Evolutionary conservation across 2,329 filamentous ascomycete genomes (phyloP).

Genomic region (Ceratocystis alfenasii): DNA sequence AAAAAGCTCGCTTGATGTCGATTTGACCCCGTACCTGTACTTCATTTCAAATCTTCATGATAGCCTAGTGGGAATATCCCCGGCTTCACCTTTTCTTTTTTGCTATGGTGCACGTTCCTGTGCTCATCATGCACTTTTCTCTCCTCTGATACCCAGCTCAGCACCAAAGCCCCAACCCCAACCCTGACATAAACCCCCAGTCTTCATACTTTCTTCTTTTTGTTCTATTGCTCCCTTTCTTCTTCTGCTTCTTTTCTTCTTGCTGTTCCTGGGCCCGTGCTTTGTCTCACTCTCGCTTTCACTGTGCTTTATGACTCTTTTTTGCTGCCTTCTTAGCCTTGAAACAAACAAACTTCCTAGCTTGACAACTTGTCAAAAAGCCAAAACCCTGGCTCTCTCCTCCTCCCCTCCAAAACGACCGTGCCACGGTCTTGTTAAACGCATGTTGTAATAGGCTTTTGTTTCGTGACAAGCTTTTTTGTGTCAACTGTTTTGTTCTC

Average conservation of each 20-base stretch:
- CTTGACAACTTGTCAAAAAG: neutral
- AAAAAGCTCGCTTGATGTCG: neutral
- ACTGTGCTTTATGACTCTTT: neutral
- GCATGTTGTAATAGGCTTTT: conserved; percentile 5
- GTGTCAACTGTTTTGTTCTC: neutral
- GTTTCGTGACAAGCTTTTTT: conserved; percentile 9
- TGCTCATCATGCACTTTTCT: conserved; percentile 7
- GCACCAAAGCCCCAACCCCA: no score
- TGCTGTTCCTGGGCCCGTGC: neutral
- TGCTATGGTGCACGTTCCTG: neutral
- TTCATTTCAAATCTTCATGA: neutral
- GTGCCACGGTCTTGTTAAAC: neutral
- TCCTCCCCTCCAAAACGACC: neutral
- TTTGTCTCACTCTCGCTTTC: no score
- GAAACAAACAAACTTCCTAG: neutral
- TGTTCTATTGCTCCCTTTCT: neutral
- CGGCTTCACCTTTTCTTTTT: neutral
- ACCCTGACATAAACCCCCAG: neutral
- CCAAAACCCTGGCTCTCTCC: neutral
- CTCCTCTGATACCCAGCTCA: neutral
- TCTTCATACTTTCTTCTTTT: neutral
- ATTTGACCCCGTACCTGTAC: neutral
- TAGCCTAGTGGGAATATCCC: neutral
- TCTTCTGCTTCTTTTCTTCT: neutral
- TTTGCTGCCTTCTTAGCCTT: neutral